A percentile compares a stretch with the other conserved stretches of the same genome.
Evolutionary conservation across 805 yeast genomes (phyloP).

Genomic region (Lachancea quebecensis): DNA sequence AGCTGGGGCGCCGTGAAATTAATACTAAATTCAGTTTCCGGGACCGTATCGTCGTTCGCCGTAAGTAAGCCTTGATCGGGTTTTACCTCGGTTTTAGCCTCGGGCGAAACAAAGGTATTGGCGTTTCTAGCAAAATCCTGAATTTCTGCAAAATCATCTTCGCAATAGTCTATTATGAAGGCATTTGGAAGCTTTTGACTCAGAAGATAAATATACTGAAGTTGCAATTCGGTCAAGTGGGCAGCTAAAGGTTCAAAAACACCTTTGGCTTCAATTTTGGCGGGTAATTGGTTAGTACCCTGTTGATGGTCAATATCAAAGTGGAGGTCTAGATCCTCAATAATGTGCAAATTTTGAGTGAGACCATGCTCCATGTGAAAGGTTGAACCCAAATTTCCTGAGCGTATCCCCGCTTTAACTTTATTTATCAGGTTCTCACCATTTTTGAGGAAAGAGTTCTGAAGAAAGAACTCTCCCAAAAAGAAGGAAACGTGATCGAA

Average conservation of each 20-base stretch:
- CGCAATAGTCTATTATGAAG: conserved; percentile 38
- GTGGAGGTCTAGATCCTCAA: conserved; percentile 55
- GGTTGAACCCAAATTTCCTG: conserved; percentile 59
- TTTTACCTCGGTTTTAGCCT: background rate
- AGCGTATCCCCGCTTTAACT: conserved; percentile 62
- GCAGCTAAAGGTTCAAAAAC: conserved; percentile 56
- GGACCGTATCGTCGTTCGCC: background rate
- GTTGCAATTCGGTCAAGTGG: conserved; percentile 66
- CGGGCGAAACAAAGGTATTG: conserved; percentile 39
- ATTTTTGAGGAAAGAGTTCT: conserved; percentile 46
- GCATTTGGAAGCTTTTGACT: conserved; percentile 50
- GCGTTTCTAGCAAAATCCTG: conserved; percentile 62
- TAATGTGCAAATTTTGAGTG: conserved; percentile 53
- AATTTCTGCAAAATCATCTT: conserved; percentile 42
- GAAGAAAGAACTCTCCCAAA: conserved; percentile 74
- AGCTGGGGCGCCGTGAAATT: conserved; percentile 55
- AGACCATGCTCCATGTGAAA: conserved; percentile 42
- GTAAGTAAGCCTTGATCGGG: conserved; percentile 18
- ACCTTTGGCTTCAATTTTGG: conserved; percentile 50
- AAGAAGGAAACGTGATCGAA: conserved; percentile 63
- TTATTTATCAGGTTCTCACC: conserved; percentile 39
- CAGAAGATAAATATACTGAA: conserved; percentile 49
- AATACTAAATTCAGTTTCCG: conserved; percentile 34
- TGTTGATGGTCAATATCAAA: conserved; percentile 48
- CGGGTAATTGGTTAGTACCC: conserved; percentile 27